phyloP scores from a whole-genome alignment of 169 alveolate genomes.

The Plasmodium yoelii region DNA sequence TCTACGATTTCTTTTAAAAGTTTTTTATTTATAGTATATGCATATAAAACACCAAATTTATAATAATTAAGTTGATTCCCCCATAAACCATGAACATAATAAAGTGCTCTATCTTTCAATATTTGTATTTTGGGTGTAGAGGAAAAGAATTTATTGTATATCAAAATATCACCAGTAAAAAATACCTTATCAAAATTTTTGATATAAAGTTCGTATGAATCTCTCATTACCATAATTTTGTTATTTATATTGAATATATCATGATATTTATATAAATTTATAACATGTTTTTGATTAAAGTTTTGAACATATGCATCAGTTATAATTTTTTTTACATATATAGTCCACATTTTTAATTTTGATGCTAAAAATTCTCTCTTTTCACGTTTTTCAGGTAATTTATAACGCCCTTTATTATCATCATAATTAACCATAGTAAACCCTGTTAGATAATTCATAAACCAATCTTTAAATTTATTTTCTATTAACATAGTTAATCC shows the following conservation, averaged over 20 bases:
- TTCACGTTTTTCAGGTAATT: constrained; percentile 16
- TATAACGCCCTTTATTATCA: background rate
- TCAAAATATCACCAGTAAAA: constrained; percentile 48
- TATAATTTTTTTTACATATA: constrained; percentile 20
- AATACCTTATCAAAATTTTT: constrained; percentile 20
- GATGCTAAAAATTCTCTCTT: constrained; percentile 27
- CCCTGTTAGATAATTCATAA: constrained; percentile 15
- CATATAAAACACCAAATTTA: constrained; percentile 51
- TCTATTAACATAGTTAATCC: constrained; percentile 36
- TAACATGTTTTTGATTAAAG: constrained; percentile 49
- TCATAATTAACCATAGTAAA: constrained; percentile 43
- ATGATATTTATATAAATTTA: constrained; percentile 17
- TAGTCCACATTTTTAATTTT: constrained; percentile 43
- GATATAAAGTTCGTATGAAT: constrained; percentile 37
- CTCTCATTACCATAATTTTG: constrained; percentile 52
- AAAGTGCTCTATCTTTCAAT: background rate
- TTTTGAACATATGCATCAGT: constrained; percentile 2
- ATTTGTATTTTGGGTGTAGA: constrained; percentile 5
- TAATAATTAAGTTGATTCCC: constrained; percentile 49
- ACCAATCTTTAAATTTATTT: constrained; percentile 32
- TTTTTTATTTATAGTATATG: constrained; percentile 24
- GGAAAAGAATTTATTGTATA: constrained; percentile 18
- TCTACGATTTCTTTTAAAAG: constrained; percentile 17
- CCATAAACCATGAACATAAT: constrained; percentile 9
- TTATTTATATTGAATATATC: constrained; percentile 37